These are phyloP conservation scores for Vicia sativa DNA, from an alignment of 306 rosid genomes.

Conservation along the genomic window DNA sequence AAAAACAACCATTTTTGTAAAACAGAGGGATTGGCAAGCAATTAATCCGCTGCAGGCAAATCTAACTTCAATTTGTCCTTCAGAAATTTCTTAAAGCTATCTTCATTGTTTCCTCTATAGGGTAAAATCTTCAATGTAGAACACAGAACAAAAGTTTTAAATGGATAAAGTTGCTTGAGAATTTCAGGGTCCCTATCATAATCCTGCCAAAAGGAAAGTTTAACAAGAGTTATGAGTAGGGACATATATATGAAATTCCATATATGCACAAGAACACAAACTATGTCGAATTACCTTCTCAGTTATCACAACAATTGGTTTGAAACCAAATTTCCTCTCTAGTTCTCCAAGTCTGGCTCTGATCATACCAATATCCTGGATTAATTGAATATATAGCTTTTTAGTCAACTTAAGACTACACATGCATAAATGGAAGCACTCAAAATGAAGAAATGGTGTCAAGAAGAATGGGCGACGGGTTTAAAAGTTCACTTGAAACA, in stretches of 20 bases:
- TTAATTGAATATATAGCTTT: constrained; percentile 28
- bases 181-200: constrained; percentile 79
- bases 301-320: constrained; percentile 68
- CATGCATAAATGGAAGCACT: too few relatives aligned
- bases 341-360: constrained; percentile 58
- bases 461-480: background rate
- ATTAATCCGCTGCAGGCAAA: constrained; percentile 30
- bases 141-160: constrained; percentile 61
- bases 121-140: constrained; percentile 57
- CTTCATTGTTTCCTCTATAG: constrained; percentile 51
- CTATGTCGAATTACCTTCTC: constrained; percentile 67
- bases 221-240: background rate
- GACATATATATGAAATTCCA: background rate
- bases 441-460: too few relatives aligned
- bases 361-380: constrained; percentile 65
- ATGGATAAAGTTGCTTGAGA: constrained; percentile 60
- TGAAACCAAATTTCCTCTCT: constrained; percentile 59
- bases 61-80: constrained; percentile 46
- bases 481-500: constrained; percentile 29
- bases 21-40: too few relatives aligned
- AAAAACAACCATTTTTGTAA: too few relatives aligned
- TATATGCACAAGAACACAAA: background rate
- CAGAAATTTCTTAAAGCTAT: constrained; percentile 63
- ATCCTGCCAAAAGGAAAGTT: constrained; percentile 52
- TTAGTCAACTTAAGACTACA: constrained; percentile 8